Evolutionary conservation across 495 filamentous ascomycete genomes (phyloP).

Genomic region (Pseudomonodictys pantanalensis): DNA sequence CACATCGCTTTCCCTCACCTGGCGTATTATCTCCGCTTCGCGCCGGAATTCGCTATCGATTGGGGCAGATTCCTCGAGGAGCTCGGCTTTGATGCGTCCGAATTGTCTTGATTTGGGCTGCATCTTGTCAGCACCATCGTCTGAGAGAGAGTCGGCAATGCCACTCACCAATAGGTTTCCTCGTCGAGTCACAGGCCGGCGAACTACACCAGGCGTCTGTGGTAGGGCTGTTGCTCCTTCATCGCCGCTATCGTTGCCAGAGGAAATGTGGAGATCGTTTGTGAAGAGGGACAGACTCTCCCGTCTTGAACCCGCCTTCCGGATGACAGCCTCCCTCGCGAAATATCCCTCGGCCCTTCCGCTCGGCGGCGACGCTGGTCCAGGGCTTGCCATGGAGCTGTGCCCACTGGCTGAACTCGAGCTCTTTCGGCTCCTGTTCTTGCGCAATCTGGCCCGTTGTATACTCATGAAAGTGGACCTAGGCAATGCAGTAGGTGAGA

Average conservation of each 20-base stretch:
- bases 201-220: conserved; percentile 56
- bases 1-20: conserved; percentile 75
- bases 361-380: conserved; percentile 60
- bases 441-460: conserved; percentile 60
- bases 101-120: conserved; percentile 94
- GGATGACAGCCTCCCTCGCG: conserved; percentile 40
- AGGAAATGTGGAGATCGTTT: conserved; percentile 80
- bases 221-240: conserved; percentile 49
- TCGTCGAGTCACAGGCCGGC: conserved; percentile 74
- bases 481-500: conserved; percentile 66
- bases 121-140: conserved; percentile 3
- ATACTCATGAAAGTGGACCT: conserved; percentile 46
- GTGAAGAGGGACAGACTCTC: conserved; percentile 86
- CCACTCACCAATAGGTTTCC: conserved; percentile 78
- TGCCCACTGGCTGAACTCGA: conserved; percentile 69
- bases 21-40: conserved; percentile 91
- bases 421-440: conserved; percentile 58
- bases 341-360: conserved; percentile 49
- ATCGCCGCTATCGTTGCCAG: conserved; percentile 73
- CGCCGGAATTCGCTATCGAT: conserved; percentile 83
- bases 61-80: conserved; percentile 82
- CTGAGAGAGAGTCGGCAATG: background rate
- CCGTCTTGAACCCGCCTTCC: conserved; percentile 58
- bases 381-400: conserved; percentile 66
- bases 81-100: conserved; percentile 83